Evolutionary conservation across 805 yeast genomes (phyloP), one percentile per base, ranked within the genome.

Genomic region (Candida alai): DNA sequence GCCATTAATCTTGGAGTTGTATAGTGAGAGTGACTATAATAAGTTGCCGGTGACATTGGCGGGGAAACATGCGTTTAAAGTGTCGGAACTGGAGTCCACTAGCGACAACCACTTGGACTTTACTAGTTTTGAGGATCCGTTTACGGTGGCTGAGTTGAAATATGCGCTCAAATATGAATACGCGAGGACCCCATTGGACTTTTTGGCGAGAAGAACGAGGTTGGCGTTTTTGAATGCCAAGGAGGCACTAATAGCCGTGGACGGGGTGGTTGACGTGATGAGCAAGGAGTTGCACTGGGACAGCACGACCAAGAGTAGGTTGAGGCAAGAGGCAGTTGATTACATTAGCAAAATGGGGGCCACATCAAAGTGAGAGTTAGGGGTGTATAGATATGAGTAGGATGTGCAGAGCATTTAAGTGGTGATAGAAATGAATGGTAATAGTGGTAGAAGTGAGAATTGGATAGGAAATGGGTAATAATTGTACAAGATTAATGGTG

Each of bases 121-220:
- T 51, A 70, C 66, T 42, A 63, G 69, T 27, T 82, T 77, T 51
- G 82, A 78, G 44, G 83, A 80, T 62, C 95, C 95, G 48, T 89
- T 87, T 65, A 85, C 94, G 36, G 75, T 88, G 51, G 97, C 93
- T 35, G 97, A 89, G 67, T 72, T 90, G 59, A 73, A 78, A 53
- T 90, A 88, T 64, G 80, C 87, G 9, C 70, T 87, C 48, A 66
- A 76, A 42, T 75, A 85, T 62, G 97, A 89, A 67, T 86, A 87
- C 59, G 78, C 86, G 27, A 75, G 94, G 65, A 84, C 89, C 9
- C 94, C 96, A 30, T 66, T 81, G 37, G 97, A 89, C 61, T 87
- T 89, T 70, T 70, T 89, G 45, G 86, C 95, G 37, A 83, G 97
- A 71, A 82, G 97, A 72, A 80, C 90, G 35, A 79, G 97, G 63